A percentile compares a stretch with the other conserved stretches of the same genome.
Conservation (phyloP, 768 basidiomycete genomes). For the Dioszegia aurantiaca region DNA sequence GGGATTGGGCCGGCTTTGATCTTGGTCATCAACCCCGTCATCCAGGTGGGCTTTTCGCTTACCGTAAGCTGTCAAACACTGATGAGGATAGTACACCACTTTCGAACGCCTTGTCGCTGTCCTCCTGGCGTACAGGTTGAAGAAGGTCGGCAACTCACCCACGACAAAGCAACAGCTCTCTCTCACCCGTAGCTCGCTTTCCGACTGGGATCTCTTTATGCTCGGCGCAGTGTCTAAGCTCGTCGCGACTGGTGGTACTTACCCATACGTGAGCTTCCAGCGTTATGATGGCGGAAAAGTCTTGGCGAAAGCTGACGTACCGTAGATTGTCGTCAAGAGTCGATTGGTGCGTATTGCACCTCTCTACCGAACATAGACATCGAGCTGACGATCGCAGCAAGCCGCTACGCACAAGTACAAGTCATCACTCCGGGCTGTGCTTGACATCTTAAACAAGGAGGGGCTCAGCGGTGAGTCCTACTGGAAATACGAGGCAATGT, state of each 20-base stretch:
- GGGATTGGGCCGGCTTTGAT: constrained; percentile 91
- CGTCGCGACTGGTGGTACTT: constrained; percentile 61
- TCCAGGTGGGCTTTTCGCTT: constrained; percentile 55
- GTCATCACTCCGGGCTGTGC: constrained; percentile 72
- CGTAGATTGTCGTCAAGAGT: constrained; percentile 53
- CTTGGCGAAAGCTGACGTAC: not conserved
- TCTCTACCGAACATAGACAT: too few relatives aligned
- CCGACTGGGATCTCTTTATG: constrained; percentile 87
- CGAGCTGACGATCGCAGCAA: constrained; percentile 52
- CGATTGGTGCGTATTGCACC: constrained; percentile 42
- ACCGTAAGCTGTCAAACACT: not conserved
- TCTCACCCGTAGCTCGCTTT: constrained; percentile 57
- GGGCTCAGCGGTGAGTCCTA: constrained; percentile 52
- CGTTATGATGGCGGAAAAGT: not conserved
- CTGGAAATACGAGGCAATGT: too few relatives aligned
- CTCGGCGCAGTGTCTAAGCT: constrained; percentile 94
- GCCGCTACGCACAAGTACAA: constrained; percentile 67
- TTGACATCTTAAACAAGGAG: constrained; percentile 73
- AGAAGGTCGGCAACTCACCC: constrained; percentile 52
- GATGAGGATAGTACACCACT: constrained; percentile 71
- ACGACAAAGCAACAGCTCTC: constrained; percentile 3
- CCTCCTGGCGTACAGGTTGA: constrained; percentile 64
- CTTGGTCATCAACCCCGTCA: constrained; percentile 88
- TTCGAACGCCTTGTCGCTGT: constrained; percentile 94
- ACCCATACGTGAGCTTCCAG: constrained; percentile 64